A percentile compares a stretch with the other conserved stretches of the same genome.
These are phyloP conservation scores for Pythium sp. DNA, from an alignment of 352 stramenopile genomes.

Conservation along the genomic window DNA sequence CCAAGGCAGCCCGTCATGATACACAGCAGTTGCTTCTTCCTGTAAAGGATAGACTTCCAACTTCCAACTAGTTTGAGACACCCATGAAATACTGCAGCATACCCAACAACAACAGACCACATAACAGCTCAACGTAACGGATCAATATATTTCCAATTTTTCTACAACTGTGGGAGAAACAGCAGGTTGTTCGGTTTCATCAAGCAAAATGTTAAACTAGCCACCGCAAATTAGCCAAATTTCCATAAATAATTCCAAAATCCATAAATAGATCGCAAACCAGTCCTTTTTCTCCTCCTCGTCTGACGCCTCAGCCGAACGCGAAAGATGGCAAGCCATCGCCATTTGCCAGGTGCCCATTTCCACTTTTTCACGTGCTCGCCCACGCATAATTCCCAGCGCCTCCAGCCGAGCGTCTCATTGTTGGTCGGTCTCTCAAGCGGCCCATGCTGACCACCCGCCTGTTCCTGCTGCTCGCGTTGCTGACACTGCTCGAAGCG, in stretches of 20 bases:
- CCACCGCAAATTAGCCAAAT: not conserved
- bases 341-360: not conserved
- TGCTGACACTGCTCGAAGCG: not conserved
- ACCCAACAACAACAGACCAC: not conserved
- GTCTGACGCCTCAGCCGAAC: not conserved
- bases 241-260: not conserved
- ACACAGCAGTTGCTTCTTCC: not conserved
- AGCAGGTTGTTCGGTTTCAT: not conserved
- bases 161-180: not conserved
- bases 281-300: conserved; percentile 2
- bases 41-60: not conserved
- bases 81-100: not conserved
- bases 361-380: not conserved
- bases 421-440: not conserved
- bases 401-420: not conserved
- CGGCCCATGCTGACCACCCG: not conserved
- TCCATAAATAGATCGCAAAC: not conserved
- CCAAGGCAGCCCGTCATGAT: not conserved
- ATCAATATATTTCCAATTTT: not conserved
- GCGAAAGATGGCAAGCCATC: not conserved
- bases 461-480: not conserved
- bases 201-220: not conserved
- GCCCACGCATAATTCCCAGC: not conserved
- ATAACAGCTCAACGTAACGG: not conserved
- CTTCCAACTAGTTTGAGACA: not conserved